Conservation (phyloP, 2,329 filamentous ascomycete genomes). For the Aureobasidium sp. region DNA sequence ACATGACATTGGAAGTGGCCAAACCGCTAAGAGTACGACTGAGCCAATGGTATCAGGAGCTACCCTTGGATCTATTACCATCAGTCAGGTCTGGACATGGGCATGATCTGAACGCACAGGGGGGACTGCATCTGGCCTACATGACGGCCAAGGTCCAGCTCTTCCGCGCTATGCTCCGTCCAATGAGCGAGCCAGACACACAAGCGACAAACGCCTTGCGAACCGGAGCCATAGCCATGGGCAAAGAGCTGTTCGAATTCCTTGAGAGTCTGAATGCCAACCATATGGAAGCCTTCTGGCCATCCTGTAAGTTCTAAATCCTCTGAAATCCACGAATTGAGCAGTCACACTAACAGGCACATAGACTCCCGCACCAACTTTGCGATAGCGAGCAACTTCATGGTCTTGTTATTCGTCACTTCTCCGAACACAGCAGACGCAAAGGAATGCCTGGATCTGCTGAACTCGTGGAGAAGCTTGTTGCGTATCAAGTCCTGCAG, state of each 20-base stretch:
- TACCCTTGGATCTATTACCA: slow-evolving; percentile 22
- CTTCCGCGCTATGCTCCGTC: slow-evolving; percentile 44
- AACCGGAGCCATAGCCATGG: slow-evolving; percentile 27
- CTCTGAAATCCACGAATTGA: background rate
- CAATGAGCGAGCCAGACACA: slow-evolving; percentile 25
- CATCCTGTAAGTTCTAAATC: slow-evolving; percentile 24
- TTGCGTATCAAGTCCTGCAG: slow-evolving; percentile 28
- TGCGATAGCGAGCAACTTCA: slow-evolving; percentile 29
- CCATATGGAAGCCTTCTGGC: slow-evolving; percentile 30
- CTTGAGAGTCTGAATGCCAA: slow-evolving; percentile 24
- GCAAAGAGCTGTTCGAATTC: slow-evolving; percentile 27
- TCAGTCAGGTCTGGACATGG: background rate
- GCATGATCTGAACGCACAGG: slow-evolving; percentile 39
- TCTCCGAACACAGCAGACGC: slow-evolving; percentile 25
- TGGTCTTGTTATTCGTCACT: slow-evolving; percentile 29
- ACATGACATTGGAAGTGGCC: slow-evolving; percentile 40
- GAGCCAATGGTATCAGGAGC: slow-evolving; percentile 43
- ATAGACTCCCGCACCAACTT: slow-evolving; percentile 31
- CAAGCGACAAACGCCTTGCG: slow-evolving; percentile 26
- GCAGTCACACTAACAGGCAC: background rate
- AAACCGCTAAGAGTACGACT: slow-evolving; percentile 43
- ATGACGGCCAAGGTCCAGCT: slow-evolving; percentile 47
- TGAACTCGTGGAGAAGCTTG: slow-evolving; percentile 26
- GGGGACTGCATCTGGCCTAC: slow-evolving; percentile 46
- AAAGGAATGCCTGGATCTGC: slow-evolving; percentile 26